phyloP scores from a whole-genome alignment of 768 basidiomycete genomes.

The Amyloporia xantha region DNA sequence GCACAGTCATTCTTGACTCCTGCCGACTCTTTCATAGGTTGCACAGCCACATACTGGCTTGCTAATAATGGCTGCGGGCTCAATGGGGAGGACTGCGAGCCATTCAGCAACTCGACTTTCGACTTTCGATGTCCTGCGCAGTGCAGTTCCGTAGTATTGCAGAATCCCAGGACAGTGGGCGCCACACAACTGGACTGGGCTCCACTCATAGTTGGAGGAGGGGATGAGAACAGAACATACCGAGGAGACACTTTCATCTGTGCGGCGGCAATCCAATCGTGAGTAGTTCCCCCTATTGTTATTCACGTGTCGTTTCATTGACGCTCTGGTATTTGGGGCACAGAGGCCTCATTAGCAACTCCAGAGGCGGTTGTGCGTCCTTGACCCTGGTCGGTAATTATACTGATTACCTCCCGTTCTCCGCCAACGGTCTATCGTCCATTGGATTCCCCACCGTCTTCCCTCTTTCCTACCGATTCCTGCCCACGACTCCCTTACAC shows the following conservation, averaged over 20 bases:
- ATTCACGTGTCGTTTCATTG: no score
- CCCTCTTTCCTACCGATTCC: slow-evolving; percentile 62
- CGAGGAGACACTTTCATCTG: slow-evolving; percentile 84
- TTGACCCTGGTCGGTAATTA: slow-evolving; percentile 67
- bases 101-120: slow-evolving; percentile 54
- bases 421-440: slow-evolving; percentile 58
- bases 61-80: slow-evolving; percentile 69
- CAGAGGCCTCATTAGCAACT: slow-evolving; percentile 60
- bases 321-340: slow-evolving; percentile 5
- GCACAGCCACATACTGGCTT: slow-evolving; percentile 67
- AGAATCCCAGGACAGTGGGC: slow-evolving; percentile 73
- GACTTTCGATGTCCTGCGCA: slow-evolving; percentile 80
- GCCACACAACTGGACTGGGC: slow-evolving; percentile 54
- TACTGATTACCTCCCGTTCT: slow-evolving; percentile 55
- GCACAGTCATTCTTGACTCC: slow-evolving; percentile 70
- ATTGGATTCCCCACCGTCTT: slow-evolving; percentile 71
- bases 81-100: slow-evolving; percentile 56
- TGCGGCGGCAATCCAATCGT: slow-evolving; percentile 79
- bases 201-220: slow-evolving; percentile 82
- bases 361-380: slow-evolving; percentile 71
- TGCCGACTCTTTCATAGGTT: slow-evolving; percentile 53
- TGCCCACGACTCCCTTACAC: slow-evolving; percentile 37
- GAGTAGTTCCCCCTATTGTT: slow-evolving; percentile 19
- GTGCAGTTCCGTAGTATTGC: slow-evolving; percentile 54
- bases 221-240: slow-evolving; percentile 64